Base-by-base conservation (phyloP, 2,329 filamentous ascomycete genomes). In the Simplicillium aogashimaense region DNA sequence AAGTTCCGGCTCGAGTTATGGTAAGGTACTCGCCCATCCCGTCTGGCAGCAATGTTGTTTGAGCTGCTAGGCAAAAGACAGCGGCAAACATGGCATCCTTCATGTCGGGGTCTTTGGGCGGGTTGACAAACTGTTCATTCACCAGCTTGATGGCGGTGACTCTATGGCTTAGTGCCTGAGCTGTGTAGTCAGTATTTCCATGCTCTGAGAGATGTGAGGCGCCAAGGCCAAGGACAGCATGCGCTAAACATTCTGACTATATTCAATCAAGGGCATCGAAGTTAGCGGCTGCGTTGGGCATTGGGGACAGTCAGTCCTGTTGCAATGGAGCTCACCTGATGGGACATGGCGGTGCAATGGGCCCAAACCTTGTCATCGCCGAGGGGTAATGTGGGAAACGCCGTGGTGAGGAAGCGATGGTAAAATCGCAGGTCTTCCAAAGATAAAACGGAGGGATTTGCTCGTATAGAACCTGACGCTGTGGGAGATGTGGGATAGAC, bases 391-490 rank as follows among this genome's bases (percentile, higher is more conserved):
- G 60, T 57, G 2, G 60, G 61, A 33, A 59, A 59, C 4, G 67
- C 68, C 2, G 59, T 51, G 1, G 64, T 54, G 9, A 73, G 46
- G 43, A 72, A 73, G 44, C 71, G 68, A 43, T 71, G 67, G 44
- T 71, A 72, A 46, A 70, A 69, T 7, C 65, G 56, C 52, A 74
- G 58, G 45, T 73, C 69, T 32, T 66, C 56, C 13, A 63, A 49
- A 17, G 53, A 56, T 41, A 68, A 65, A 25, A 37, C 40, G 17
- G 48, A 44, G 18, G 46, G 34, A 7, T 43, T 38, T 29, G 47
- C 37, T 13, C 45, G 40, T 11, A 47, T 38, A 7, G 41, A 6
- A 9, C 20, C 20, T 5, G 20, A 25, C 9, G 20, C 9, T 25
- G 20, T 25, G 20, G 9, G 5, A 6, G 20, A 5, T 9, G 20